A percentile compares a stretch with the other conserved stretches of the same genome.
phyloP scores from a whole-genome alignment of 768 basidiomycete species.

The Glaciozyma antarctica region DNA sequence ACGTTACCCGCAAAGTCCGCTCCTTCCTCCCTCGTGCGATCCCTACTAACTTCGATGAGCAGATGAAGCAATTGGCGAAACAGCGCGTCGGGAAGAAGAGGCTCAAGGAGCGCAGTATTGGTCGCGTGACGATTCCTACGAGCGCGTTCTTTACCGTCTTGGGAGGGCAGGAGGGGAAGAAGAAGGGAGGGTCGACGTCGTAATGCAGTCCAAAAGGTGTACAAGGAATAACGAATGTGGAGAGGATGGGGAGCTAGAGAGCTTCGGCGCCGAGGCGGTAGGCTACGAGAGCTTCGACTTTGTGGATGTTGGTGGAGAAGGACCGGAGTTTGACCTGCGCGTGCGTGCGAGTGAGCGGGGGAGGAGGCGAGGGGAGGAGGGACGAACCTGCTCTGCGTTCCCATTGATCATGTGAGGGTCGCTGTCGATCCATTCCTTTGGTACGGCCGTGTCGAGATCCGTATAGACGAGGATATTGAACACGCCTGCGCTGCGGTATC shows the following conservation, averaged over 20 bases:
- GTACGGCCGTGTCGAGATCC: conserved; percentile 79
- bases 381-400: conserved; percentile 60
- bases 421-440: conserved; percentile 93
- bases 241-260: not conserved
- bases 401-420: conserved; percentile 35
- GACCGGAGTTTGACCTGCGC: conserved; percentile 69
- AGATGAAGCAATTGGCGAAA: conserved; percentile 45
- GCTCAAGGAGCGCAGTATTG: conserved; percentile 74
- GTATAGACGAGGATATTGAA: conserved; percentile 98
- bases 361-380: conserved; percentile 55
- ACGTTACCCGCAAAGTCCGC: conserved; percentile 80
- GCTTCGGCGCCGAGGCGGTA: conserved; percentile 44
- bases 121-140: conserved; percentile 55
- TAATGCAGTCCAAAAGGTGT: not conserved
- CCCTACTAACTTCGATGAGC: not conserved
- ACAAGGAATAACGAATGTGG: too few relatives aligned
- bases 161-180: conserved; percentile 33
- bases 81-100: conserved; percentile 87
- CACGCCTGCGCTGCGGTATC: conserved; percentile 44
- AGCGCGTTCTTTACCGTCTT: conserved; percentile 92
- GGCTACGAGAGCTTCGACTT: conserved; percentile 95
- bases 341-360: conserved; percentile 45
- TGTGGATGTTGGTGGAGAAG: conserved; percentile 96
- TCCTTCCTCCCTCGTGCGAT: conserved; percentile 39
- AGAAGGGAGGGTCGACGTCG: conserved; percentile 15